Evolutionary conservation across 208 protist genomes (phyloP).

Genomic region (Balamuthia mandrillaris): DNA sequence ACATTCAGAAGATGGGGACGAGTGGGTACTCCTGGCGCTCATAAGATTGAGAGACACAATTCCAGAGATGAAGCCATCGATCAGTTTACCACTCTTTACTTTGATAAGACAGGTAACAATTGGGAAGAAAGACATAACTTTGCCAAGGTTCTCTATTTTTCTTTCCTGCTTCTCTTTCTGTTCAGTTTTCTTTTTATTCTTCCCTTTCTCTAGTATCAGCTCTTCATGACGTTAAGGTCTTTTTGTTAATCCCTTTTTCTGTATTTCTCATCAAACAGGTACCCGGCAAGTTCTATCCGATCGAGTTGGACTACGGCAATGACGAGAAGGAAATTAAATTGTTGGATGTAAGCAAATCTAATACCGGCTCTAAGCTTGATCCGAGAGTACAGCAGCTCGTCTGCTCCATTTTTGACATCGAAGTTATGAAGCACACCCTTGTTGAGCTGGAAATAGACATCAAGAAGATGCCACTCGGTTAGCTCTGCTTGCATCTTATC

Average conservation of each 20-base stretch:
- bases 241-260: too few species aligned
- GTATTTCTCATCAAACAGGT: too few species aligned
- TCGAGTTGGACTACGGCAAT: not conserved
- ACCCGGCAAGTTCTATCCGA: constrained; percentile 10
- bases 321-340: not conserved
- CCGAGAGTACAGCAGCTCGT: not conserved
- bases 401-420: not conserved
- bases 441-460: not conserved
- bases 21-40: not conserved
- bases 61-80: not conserved
- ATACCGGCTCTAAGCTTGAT: not conserved
- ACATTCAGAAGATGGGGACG: too few species aligned
- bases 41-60: not conserved
- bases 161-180: too few species aligned
- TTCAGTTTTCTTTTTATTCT: too few species aligned
- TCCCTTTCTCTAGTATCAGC: too few species aligned
- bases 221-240: too few species aligned
- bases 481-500: too few species aligned
- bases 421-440: constrained; percentile 1
- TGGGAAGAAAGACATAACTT: not conserved
- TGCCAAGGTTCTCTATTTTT: not conserved
- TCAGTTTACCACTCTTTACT: not conserved
- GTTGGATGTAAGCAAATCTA: not conserved
- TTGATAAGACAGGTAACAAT: not conserved
- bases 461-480: constrained; percentile 10